Evolutionary conservation across 169 alveolate genomes (phyloP).

Genomic region (Perkinsus chesapeaki): DNA sequence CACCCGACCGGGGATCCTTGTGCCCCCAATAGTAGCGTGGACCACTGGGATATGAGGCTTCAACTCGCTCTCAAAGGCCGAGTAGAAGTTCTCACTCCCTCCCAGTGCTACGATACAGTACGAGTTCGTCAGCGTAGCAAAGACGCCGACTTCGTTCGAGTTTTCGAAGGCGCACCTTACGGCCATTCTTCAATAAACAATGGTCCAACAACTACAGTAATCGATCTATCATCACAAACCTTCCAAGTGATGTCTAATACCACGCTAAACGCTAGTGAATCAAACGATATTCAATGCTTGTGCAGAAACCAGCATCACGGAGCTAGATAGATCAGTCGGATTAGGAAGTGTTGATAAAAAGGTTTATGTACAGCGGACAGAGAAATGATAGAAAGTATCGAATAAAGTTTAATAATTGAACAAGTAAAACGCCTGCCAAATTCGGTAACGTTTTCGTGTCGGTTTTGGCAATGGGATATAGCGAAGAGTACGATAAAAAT

Average conservation of each 20-base stretch:
- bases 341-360: too few species aligned
- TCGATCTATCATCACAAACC: too few species aligned
- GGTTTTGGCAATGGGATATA: too few species aligned
- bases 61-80: conserved; percentile 90
- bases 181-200: conserved; percentile 21
- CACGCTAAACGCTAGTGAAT: too few species aligned
- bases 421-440: too few species aligned
- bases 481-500: conserved; percentile 13
- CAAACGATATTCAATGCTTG: neutral
- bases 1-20: conserved; percentile 91
- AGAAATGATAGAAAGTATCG: too few species aligned
- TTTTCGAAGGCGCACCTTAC: conserved; percentile 72
- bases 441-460: too few species aligned
- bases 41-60: conserved; percentile 91
- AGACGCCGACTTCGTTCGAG: conserved; percentile 96
- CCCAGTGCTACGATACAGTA: conserved; percentile 92
- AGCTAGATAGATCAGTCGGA: too few species aligned
- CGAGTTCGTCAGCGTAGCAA: conserved; percentile 88
- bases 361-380: too few species aligned
- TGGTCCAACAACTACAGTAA: neutral
- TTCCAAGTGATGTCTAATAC: too few species aligned
- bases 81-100: conserved; percentile 90
- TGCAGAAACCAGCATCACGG: too few species aligned
- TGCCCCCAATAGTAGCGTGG: conserved; percentile 93
- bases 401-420: too few species aligned